phyloP scores from a whole-genome alignment of 2,329 filamentous ascomycete species.

The Pseudofabraea citricarpa region DNA sequence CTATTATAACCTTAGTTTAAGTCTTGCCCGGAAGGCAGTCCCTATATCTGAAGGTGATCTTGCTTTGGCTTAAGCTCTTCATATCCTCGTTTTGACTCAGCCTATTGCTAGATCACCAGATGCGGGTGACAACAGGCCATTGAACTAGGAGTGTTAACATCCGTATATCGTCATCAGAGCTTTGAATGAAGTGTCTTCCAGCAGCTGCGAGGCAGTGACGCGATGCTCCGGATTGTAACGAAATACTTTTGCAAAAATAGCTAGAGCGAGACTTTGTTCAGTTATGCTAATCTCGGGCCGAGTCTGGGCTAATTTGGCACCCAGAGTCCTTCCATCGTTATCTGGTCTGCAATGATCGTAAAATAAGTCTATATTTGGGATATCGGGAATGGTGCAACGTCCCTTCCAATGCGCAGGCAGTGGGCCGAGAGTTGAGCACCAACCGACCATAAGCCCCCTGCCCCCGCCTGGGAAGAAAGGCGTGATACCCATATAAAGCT shows the following conservation, averaged over 20 bases:
- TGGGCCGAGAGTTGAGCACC: constrained; percentile 1
- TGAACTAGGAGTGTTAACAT: not conserved
- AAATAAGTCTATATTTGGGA: not conserved
- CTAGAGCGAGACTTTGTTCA: constrained; percentile 6
- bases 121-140: not conserved
- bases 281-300: constrained; percentile 5
- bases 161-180: not conserved
- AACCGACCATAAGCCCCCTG: not conserved
- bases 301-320: not conserved
- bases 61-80: not conserved
- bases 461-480: constrained; percentile 5
- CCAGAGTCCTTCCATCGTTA: constrained; percentile 3
- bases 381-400: not conserved
- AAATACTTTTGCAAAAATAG: constrained; percentile 8
- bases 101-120: not conserved
- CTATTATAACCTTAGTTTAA: no score
- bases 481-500: constrained; percentile 9
- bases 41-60: no score
- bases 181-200: not conserved
- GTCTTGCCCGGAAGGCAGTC: no score
- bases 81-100: not conserved
- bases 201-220: not conserved
- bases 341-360: constrained; percentile 11
- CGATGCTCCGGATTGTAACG: constrained; percentile 4
- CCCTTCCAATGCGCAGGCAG: constrained; percentile 9